Evolutionary conservation across 169 alveolate species (phyloP).

Genomic region (Cytauxzoon felis): DNA sequence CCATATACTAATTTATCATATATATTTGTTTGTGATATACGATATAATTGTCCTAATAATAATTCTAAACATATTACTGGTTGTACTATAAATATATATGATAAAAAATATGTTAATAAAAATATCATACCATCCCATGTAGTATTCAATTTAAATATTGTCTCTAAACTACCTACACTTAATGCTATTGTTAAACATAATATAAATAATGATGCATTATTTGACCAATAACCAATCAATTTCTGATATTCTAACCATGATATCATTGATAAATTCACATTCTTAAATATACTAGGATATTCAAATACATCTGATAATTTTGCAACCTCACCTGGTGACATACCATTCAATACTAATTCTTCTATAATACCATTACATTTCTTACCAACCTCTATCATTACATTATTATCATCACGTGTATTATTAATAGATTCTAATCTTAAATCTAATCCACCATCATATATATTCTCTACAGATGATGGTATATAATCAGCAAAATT

Average conservation of each 20-base stretch:
- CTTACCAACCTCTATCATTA: not conserved
- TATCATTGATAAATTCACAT: conserved; percentile 46
- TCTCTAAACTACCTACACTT: conserved; percentile 75
- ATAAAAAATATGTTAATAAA: conserved; percentile 60
- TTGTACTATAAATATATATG: conserved; percentile 68
- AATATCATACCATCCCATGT: conserved; percentile 71
- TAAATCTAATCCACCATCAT: not conserved
- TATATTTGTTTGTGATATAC: conserved; percentile 63
- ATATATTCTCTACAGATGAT: conserved; percentile 14
- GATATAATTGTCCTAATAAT: conserved; percentile 62
- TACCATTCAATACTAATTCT: conserved; percentile 60
- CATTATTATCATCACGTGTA: not conserved
- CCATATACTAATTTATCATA: conserved; percentile 62
- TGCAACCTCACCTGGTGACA: conserved; percentile 68
- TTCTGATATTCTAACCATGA: conserved; percentile 64
- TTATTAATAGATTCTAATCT: not conserved
- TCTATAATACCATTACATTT: conserved; percentile 24
- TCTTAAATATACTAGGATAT: conserved; percentile 60
- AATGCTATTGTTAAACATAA: conserved; percentile 70
- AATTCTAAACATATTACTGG: conserved; percentile 70
- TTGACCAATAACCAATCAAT: conserved; percentile 68
- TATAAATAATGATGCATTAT: conserved; percentile 63
- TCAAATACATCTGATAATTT: conserved; percentile 68
- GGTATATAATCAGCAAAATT: conserved; percentile 51
- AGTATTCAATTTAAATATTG: conserved; percentile 62